Evolutionary conservation across 2,329 filamentous ascomycete genomes (phyloP).

Genomic region (Domatiomyces globalis): DNA sequence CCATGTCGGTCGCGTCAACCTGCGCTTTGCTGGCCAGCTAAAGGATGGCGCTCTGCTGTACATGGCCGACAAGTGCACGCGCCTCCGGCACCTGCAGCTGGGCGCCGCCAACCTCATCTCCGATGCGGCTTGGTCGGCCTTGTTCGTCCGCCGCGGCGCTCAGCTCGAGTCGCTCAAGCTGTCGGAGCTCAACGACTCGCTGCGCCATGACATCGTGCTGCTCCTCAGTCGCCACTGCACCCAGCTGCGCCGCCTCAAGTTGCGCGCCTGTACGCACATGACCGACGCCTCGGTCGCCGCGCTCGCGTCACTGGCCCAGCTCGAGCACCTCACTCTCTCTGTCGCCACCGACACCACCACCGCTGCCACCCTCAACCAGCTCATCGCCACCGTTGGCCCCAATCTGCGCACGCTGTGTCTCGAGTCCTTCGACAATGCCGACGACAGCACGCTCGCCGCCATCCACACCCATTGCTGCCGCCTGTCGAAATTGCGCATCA

Average conservation of each 20-base stretch:
- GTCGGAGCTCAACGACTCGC: constrained; percentile 69
- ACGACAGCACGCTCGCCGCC: constrained; percentile 44
- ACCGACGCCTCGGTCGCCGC: constrained; percentile 50
- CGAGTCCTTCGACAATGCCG: constrained; percentile 42
- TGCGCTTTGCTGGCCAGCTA: constrained; percentile 80
- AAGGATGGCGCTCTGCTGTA: constrained; percentile 75
- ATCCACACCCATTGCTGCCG: constrained; percentile 56
- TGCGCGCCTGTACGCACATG: constrained; percentile 65
- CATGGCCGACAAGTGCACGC: constrained; percentile 55
- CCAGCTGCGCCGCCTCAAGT: constrained; percentile 59
- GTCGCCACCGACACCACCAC: constrained; percentile 44
- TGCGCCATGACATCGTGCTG: constrained; percentile 55
- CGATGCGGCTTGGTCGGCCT: constrained; percentile 58
- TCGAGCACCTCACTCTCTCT: constrained; percentile 64
- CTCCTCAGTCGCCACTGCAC: constrained; percentile 52
- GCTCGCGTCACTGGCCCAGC: constrained; percentile 46
- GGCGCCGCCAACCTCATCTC: constrained; percentile 74
- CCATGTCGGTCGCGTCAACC: constrained; percentile 53
- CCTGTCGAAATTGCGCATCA: constrained; percentile 66
- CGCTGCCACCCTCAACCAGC: constrained; percentile 42
- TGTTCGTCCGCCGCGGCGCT: constrained; percentile 52
- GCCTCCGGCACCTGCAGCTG: constrained; percentile 60
- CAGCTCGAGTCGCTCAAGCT: constrained; percentile 57
- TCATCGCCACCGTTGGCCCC: constrained; percentile 49
- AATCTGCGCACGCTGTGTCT: constrained; percentile 66